Percentiles rank a stretch among this genome's conserved stretches.
Evolutionary conservation across 2,329 filamentous ascomycete species (phyloP).

Genomic region (Corniculantispora saksenae): DNA sequence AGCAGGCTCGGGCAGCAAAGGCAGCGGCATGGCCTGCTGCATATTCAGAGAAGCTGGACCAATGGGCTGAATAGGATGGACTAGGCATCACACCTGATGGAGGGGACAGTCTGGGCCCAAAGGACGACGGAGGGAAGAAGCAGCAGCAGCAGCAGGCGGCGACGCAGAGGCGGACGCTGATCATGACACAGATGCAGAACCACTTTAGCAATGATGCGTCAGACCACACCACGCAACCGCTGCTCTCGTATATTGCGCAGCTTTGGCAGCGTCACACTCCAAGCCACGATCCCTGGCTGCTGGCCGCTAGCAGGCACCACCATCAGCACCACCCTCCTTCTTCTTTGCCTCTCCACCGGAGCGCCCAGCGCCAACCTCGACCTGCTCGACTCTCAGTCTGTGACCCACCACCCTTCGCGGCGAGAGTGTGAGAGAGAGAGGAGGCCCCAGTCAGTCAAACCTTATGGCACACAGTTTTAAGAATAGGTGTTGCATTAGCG

Average conservation of each 20-base stretch:
- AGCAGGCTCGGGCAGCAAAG: conserved; percentile 4
- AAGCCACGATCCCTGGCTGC: conserved; percentile 28
- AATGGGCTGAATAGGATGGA: not conserved
- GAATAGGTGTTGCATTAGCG: conserved; percentile 47
- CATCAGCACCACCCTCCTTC: not conserved
- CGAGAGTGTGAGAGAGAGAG: not conserved
- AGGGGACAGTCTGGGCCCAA: not conserved
- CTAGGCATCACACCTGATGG: not conserved
- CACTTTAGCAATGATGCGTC: conserved; percentile 17
- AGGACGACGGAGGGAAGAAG: not conserved
- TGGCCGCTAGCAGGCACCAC: conserved; percentile 24
- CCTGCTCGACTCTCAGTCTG: conserved; percentile 23
- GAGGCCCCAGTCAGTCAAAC: conserved; percentile 29
- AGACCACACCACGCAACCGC: conserved; percentile 16
- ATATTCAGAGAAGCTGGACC: not conserved
- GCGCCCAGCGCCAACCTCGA: conserved; percentile 6
- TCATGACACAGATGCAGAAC: conserved; percentile 17
- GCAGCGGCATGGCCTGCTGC: conserved; percentile 2
- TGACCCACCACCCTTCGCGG: conserved; percentile 26
- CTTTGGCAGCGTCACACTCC: conserved; percentile 39
- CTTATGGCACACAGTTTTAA: conserved; percentile 39
- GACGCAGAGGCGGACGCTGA: conserved; percentile 5
- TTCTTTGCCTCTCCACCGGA: not conserved
- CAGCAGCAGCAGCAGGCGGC: not conserved
- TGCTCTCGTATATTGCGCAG: conserved; percentile 49